These are phyloP conservation scores for Brasenia schreberi DNA, from an alignment of 164 flowering plant genomes.

Conservation along the genomic window DNA sequence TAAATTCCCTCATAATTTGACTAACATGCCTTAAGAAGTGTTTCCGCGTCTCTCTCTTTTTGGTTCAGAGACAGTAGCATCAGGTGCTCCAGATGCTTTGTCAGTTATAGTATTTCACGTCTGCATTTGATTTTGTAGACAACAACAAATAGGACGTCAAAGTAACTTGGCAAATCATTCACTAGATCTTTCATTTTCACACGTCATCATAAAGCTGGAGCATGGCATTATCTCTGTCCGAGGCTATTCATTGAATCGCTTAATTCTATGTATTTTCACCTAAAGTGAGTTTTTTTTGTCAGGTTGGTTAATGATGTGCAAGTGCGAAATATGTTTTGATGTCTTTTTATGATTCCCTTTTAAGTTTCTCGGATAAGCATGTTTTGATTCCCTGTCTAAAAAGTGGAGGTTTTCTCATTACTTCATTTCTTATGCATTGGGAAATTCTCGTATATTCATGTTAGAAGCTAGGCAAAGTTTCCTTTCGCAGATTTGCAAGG, in stretches of 20 bases:
- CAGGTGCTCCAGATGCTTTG: background rate
- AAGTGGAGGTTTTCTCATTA: too few species aligned
- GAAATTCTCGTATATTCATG: background rate
- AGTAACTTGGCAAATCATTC: background rate
- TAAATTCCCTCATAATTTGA: too few species aligned
- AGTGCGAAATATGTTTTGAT: too few species aligned
- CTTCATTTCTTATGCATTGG: too few species aligned
- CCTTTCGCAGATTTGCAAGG: slow-evolving; percentile 49
- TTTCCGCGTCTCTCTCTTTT: too few species aligned
- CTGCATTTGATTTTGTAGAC: too few species aligned
- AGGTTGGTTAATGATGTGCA: background rate
- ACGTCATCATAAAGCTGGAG: background rate
- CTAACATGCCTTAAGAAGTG: too few species aligned
- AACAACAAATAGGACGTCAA: too few species aligned
- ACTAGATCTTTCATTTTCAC: background rate
- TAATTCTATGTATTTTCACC: too few species aligned
- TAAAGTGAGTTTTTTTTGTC: background rate
- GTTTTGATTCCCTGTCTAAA: too few species aligned
- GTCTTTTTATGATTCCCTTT: background rate
- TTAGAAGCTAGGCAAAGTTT: background rate
- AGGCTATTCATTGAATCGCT: background rate
- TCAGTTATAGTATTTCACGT: too few species aligned
- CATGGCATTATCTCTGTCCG: background rate
- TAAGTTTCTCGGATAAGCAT: background rate
- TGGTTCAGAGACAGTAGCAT: background rate